A percentile compares a stretch with the other conserved stretches of the same genome.
These are phyloP conservation scores for Phascolomyces articulosus DNA, from an alignment of 371 early-diverging fungal genomes.

Conservation along the genomic window DNA sequence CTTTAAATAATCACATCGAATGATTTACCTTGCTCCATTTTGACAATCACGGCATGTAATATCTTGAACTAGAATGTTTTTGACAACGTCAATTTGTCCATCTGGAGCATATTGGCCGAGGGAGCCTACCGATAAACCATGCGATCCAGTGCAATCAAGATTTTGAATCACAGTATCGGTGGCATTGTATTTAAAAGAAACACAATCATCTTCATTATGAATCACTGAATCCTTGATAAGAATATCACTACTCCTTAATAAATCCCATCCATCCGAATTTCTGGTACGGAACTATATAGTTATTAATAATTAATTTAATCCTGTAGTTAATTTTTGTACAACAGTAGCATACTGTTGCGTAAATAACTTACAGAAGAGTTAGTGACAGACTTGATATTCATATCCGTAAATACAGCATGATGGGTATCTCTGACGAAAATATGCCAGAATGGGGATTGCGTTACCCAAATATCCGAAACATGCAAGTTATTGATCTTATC, in stretches of 20 bases:
- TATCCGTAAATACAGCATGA: slow-evolving; percentile 11
- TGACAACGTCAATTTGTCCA: slow-evolving; percentile 22
- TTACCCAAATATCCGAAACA: slow-evolving; percentile 15
- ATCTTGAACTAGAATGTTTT: slow-evolving; percentile 19
- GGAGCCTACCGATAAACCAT: slow-evolving; percentile 30
- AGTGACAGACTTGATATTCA: slow-evolving; percentile 14
- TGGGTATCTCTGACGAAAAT: slow-evolving; percentile 16
- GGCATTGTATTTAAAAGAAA: slow-evolving; percentile 23
- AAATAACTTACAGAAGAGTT: slow-evolving; percentile 18
- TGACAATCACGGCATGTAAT: slow-evolving; percentile 22
- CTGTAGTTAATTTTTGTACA: neutral
- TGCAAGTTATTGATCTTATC: slow-evolving; percentile 18
- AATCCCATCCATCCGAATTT: slow-evolving; percentile 25
- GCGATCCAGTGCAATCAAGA: slow-evolving; percentile 29
- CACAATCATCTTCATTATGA: slow-evolving; percentile 30
- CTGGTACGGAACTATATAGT: neutral
- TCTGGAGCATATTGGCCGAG: slow-evolving; percentile 25
- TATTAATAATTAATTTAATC: neutral
- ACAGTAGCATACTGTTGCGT: too few species aligned
- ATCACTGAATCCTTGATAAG: slow-evolving; percentile 19
- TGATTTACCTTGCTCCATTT: slow-evolving; percentile 23
- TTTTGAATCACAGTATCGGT: slow-evolving; percentile 22
- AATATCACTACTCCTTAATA: slow-evolving; percentile 13
- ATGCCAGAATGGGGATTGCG: slow-evolving; percentile 23
- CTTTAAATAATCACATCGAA: neutral